A percentile compares a stretch with the other conserved stretches of the same genome.
phyloP scores from a whole-genome alignment of 2,329 filamentous ascomycete species.

The Teratosphaeria gauchensis region DNA sequence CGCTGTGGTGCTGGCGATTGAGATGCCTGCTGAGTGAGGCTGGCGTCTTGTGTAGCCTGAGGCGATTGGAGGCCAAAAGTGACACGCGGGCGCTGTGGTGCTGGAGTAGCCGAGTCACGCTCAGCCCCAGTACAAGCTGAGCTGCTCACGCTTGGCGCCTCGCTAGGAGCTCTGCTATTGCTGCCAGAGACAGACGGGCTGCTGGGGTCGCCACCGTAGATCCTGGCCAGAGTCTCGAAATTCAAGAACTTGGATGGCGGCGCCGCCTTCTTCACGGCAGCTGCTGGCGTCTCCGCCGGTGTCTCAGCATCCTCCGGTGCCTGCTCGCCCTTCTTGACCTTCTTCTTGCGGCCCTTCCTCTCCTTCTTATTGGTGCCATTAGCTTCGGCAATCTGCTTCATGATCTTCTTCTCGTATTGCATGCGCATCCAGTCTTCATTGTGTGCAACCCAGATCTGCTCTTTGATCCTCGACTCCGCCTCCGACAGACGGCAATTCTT shows the following conservation, averaged over 20 bases:
- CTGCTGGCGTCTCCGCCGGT: conserved; percentile 33
- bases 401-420: conserved; percentile 74
- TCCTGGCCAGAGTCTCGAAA: conserved; percentile 35
- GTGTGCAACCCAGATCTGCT: conserved; percentile 86
- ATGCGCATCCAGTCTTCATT: conserved; percentile 89
- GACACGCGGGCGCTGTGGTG: background rate
- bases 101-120: background rate
- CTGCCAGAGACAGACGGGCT: background rate
- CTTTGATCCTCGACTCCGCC: conserved; percentile 71
- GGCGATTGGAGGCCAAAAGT: conserved; percentile 1
- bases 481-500: conserved; percentile 64
- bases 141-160: background rate
- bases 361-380: conserved; percentile 29
- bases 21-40: background rate
- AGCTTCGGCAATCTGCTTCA: conserved; percentile 54
- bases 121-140: background rate
- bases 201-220: conserved; percentile 25
- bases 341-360: conserved; percentile 33
- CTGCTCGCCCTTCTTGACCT: conserved; percentile 34
- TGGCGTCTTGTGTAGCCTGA: background rate
- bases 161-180: conserved; percentile 4
- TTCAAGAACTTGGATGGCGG: conserved; percentile 34
- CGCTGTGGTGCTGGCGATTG: background rate
- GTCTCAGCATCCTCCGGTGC: conserved; percentile 28
- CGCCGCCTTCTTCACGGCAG: conserved; percentile 38